These are phyloP conservation scores for Coemansia sp. DNA, from an alignment of 192 early-diverging fungal species.

Conservation along the genomic window DNA sequence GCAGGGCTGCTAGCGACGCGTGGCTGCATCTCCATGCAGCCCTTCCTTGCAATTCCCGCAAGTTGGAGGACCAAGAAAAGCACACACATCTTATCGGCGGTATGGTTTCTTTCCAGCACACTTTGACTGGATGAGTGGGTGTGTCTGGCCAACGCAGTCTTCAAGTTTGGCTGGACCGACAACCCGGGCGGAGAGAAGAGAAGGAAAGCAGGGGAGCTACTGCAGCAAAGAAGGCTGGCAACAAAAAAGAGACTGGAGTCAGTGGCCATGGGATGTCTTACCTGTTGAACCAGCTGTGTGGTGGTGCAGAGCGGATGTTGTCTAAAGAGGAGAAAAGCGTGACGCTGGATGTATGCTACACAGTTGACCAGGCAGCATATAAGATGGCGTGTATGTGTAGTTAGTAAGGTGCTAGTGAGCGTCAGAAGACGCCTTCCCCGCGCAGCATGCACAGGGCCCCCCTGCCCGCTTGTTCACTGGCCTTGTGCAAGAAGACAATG, in stretches of 20 bases:
- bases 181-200: too few species aligned
- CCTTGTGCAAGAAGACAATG: conserved; percentile 11
- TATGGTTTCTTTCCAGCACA: background rate
- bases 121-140: background rate
- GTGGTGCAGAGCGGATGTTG: background rate
- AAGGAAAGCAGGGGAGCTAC: background rate
- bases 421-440: conserved; percentile 13
- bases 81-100: background rate
- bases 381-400: background rate
- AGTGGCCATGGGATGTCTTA: background rate
- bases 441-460: conserved; percentile 6
- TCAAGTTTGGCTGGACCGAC: too few species aligned
- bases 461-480: conserved; percentile 5
- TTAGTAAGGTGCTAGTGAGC: conserved; percentile 4
- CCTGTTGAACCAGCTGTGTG: conserved; percentile 10
- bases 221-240: background rate
- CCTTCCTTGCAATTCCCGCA: background rate
- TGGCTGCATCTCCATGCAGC: conserved; percentile 1
- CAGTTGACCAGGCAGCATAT: background rate
- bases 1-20: conserved; percentile 13
- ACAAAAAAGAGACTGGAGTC: background rate
- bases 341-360: conserved; percentile 6
- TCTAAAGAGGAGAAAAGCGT: background rate
- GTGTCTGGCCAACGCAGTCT: too few species aligned
- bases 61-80: background rate